These are phyloP conservation scores for Balamuthia mandrillaris DNA, from an alignment of 208 protist species.

Conservation along the genomic window DNA sequence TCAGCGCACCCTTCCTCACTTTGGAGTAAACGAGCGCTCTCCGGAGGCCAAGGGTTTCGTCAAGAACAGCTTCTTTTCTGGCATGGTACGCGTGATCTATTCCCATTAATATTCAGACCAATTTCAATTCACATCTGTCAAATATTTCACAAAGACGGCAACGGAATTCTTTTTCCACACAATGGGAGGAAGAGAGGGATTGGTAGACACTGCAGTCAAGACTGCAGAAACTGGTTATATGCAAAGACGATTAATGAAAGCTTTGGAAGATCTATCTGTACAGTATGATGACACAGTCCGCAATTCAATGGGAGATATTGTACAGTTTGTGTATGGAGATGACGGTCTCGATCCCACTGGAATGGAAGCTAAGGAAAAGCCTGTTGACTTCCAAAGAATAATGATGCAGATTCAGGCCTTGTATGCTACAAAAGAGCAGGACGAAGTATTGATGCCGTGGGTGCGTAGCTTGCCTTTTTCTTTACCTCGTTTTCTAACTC, in stretches of 20 bases:
- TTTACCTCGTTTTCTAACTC: not conserved
- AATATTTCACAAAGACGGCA: conserved; percentile 81
- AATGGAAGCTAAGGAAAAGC: conserved; percentile 83
- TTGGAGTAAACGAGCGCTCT: conserved; percentile 76
- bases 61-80: conserved; percentile 96
- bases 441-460: not conserved
- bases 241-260: conserved; percentile 97
- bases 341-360: conserved; percentile 96
- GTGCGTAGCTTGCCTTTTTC: not conserved
- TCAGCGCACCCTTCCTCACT: conserved; percentile 97
- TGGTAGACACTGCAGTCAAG: conserved; percentile 99
- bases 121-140: not conserved
- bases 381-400: conserved; percentile 63
- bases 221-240: conserved; percentile 99
- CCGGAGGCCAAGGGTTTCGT: conserved; percentile 96
- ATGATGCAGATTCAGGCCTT: not conserved
- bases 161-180: conserved; percentile 99
- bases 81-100: not conserved
- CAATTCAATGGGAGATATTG: conserved; percentile 83
- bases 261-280: conserved; percentile 96
- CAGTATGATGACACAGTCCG: conserved; percentile 98
- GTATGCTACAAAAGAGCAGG: not conserved
- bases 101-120: not conserved
- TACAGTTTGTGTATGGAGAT: conserved; percentile 96
- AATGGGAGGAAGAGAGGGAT: conserved; percentile 94